These are phyloP conservation scores for Penicillium capsulatum DNA, from an alignment of 2,329 filamentous ascomycete species.

Conservation along the genomic window DNA sequence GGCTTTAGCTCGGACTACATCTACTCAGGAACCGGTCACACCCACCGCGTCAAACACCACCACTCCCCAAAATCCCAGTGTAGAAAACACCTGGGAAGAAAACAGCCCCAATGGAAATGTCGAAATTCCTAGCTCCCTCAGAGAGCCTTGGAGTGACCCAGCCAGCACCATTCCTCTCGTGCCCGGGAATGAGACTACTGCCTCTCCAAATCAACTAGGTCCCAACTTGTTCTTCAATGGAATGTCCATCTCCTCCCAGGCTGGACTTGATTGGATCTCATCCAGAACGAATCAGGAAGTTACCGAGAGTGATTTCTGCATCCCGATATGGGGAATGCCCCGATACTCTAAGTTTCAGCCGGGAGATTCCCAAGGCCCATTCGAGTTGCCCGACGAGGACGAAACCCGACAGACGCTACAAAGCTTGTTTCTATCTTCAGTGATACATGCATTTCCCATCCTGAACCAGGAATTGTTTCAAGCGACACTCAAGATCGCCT, in stretches of 20 bases:
- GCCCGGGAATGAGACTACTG: background rate
- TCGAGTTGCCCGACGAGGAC: slow-evolving; percentile 10
- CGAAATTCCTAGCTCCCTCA: too few species aligned
- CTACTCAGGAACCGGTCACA: background rate
- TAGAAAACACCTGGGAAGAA: background rate
- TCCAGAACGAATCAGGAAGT: slow-evolving; percentile 13
- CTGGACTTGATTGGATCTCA: slow-evolving; percentile 15
- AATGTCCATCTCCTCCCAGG: slow-evolving; percentile 15
- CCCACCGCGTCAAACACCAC: background rate
- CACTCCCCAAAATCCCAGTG: background rate
- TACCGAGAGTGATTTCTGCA: slow-evolving; percentile 9
- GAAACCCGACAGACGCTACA: slow-evolving; percentile 3
- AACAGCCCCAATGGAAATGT: background rate
- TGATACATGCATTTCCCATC: slow-evolving; percentile 8
- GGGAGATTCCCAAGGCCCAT: background rate
- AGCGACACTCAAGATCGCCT: slow-evolving; percentile 10
- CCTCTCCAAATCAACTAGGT: slow-evolving; percentile 9
- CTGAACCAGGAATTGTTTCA: slow-evolving; percentile 10
- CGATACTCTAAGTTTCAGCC: background rate
- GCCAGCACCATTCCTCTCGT: too few species aligned
- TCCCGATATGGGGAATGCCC: slow-evolving; percentile 1
- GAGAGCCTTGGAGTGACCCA: too few species aligned
- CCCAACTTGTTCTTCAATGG: slow-evolving; percentile 20
- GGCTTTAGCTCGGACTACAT: slow-evolving; percentile 1
- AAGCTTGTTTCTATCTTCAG: slow-evolving; percentile 6